Conservation (phyloP, 2,329 filamentous ascomycete species). For the Microdochium nivale region DNA sequence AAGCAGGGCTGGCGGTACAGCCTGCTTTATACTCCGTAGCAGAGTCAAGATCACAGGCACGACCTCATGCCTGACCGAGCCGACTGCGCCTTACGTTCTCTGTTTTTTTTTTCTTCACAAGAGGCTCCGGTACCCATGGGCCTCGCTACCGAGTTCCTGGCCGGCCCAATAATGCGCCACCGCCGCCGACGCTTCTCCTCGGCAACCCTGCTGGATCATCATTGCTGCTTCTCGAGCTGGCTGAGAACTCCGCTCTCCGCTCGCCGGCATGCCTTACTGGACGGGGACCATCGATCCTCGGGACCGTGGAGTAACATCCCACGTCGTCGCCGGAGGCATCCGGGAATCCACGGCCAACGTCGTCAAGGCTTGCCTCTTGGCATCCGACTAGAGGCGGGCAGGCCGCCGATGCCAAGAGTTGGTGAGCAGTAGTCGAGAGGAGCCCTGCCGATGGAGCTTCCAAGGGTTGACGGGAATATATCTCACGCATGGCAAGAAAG, state of each 20-base stretch:
- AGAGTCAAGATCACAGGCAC: neutral
- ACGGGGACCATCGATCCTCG: neutral
- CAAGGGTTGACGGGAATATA: neutral
- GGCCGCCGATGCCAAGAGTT: neutral
- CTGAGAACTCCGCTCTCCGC: neutral
- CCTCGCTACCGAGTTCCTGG: neutral
- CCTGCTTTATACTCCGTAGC: conserved; percentile 1
- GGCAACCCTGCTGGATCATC: neutral
- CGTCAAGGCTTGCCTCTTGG: neutral
- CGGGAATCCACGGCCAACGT: neutral
- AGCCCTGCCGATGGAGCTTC: neutral
- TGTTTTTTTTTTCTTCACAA: neutral
- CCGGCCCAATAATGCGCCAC: neutral
- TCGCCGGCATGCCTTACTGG: neutral
- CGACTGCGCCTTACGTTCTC: neutral
- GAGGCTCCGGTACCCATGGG: neutral
- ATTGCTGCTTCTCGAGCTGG: neutral
- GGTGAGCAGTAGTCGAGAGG: neutral
- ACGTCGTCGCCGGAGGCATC: neutral
- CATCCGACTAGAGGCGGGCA: neutral
- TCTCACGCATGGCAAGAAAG: neutral
- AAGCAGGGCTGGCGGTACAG: neutral
- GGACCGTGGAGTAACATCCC: neutral
- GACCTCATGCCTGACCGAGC: neutral
- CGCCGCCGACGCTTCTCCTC: neutral